A percentile compares a stretch with the other conserved stretches of the same genome.
Evolutionary conservation across 768 basidiomycete species (phyloP).

Genomic region (Pleurotus platypus): DNA sequence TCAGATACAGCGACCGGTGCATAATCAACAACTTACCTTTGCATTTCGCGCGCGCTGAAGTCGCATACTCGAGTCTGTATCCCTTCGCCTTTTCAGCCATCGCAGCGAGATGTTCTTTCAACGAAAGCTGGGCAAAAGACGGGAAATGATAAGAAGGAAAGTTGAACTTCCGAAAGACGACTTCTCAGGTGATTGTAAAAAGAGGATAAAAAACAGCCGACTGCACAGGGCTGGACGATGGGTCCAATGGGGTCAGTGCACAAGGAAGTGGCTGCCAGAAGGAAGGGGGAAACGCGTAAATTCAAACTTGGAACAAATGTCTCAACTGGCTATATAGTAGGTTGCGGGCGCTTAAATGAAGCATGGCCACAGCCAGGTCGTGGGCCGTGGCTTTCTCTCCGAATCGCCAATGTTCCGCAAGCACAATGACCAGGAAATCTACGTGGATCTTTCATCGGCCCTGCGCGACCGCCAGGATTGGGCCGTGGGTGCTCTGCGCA

Average conservation of each 20-base stretch:
- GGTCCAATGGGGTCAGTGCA: neutral
- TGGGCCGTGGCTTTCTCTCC: neutral
- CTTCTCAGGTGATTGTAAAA: neutral
- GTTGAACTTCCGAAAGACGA: neutral
- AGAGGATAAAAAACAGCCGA: neutral
- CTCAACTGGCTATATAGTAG: neutral
- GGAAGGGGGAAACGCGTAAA: conserved; percentile 1
- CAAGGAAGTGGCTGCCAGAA: neutral
- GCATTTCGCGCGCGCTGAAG: conserved; percentile 67
- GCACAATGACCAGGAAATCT: conserved; percentile 25
- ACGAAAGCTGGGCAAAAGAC: neutral
- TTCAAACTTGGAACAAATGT: conserved; percentile 2
- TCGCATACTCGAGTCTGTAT: conserved; percentile 79
- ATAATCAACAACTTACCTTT: conserved; percentile 50
- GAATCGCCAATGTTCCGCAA: conserved; percentile 36
- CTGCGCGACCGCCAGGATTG: conserved; percentile 56
- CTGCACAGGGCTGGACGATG: neutral
- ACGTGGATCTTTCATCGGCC: conserved; percentile 54
- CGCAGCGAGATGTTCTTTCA: neutral
- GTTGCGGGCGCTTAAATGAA: conserved; percentile 6
- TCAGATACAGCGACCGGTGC: too few relatives aligned
- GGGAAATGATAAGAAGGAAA: neutral
- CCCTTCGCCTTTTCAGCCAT: conserved; percentile 55
- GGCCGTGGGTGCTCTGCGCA: conserved; percentile 46
- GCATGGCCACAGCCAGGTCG: neutral